phyloP scores from a whole-genome alignment of 2,329 filamentous ascomycete species.

The Alternaria dauci region DNA sequence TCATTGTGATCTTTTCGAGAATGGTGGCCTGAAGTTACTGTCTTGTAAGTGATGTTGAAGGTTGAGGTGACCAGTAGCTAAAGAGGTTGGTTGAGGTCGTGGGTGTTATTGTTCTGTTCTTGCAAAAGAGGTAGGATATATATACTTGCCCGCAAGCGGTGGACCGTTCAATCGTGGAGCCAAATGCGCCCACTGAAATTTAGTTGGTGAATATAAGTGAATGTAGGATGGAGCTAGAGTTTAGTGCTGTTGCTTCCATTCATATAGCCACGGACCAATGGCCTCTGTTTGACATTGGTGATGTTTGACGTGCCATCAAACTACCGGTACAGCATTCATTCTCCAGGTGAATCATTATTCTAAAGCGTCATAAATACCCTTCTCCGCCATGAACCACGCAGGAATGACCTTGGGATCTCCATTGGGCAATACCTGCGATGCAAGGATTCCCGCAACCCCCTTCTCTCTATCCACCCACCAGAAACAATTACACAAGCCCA shows the following conservation, averaged over 20 bases:
- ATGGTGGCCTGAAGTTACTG: neutral
- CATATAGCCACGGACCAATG: neutral
- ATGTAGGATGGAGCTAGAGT: neutral
- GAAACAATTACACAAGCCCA: slow-evolving; percentile 66
- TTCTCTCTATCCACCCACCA: slow-evolving; percentile 71
- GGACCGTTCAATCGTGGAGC: neutral
- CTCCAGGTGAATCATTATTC: neutral
- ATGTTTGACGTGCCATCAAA: neutral
- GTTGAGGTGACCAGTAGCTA: neutral
- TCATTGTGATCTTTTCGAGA: slow-evolving; percentile 19
- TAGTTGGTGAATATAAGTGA: neutral
- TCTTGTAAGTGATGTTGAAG: neutral
- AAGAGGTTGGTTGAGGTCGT: neutral
- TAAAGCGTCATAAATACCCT: slow-evolving; percentile 49
- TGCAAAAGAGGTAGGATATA: no score
- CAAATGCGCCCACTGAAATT: neutral
- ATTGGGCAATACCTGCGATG: slow-evolving; percentile 42
- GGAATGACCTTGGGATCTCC: slow-evolving; percentile 45
- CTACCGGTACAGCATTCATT: neutral
- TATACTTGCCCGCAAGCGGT: neutral
- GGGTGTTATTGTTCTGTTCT: neutral
- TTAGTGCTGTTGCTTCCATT: neutral
- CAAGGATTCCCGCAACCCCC: slow-evolving; percentile 56
- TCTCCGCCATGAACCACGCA: slow-evolving; percentile 48
- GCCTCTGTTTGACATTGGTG: neutral